Evolutionary conservation across 2,329 filamentous ascomycete genomes (phyloP).

Genomic region (Aspergillus ochraceus): DNA sequence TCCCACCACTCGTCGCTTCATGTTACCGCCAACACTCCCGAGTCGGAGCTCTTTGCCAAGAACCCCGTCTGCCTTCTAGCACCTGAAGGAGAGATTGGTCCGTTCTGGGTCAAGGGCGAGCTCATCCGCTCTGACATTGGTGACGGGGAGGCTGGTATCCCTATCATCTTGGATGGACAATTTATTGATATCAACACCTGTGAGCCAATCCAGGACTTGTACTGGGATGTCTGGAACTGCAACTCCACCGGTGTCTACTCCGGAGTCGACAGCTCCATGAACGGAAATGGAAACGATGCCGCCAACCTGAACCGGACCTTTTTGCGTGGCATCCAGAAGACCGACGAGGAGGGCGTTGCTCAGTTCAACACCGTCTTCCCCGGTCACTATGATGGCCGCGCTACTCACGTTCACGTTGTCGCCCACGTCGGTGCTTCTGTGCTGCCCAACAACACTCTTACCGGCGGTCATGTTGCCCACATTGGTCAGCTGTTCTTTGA

Average conservation of each 20-base stretch:
- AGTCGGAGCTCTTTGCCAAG: slow-evolving; percentile 25
- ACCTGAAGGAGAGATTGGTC: slow-evolving; percentile 49
- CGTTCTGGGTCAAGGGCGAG: slow-evolving; percentile 49
- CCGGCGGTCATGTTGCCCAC: slow-evolving; percentile 54
- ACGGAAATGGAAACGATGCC: slow-evolving; percentile 28
- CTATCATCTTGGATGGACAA: slow-evolving; percentile 40
- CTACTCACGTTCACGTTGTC: slow-evolving; percentile 33
- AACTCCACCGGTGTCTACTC: slow-evolving; percentile 35
- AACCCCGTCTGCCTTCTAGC: slow-evolving; percentile 47
- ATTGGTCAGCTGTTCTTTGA: slow-evolving; percentile 65
- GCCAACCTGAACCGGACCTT: slow-evolving; percentile 41
- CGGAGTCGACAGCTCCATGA: slow-evolving; percentile 26
- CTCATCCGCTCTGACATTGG: slow-evolving; percentile 37
- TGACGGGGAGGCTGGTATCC: slow-evolving; percentile 37
- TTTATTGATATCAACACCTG: slow-evolving; percentile 43
- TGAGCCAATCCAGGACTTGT: slow-evolving; percentile 35
- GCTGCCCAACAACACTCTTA: slow-evolving; percentile 36
- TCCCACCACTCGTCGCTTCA: slow-evolving; percentile 37
- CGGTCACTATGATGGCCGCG: slow-evolving; percentile 44
- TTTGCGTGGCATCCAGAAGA: slow-evolving; percentile 46
- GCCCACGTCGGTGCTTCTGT: slow-evolving; percentile 32
- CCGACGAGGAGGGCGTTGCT: slow-evolving; percentile 42
- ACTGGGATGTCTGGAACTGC: slow-evolving; percentile 39
- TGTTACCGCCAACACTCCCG: slow-evolving; percentile 20
- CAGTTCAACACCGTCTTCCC: slow-evolving; percentile 45